Evolutionary conservation across 2,329 filamentous ascomycete species (phyloP), one percentile per base, ranked within the genome.

Genomic region (Sporothrix dimorphospora): DNA sequence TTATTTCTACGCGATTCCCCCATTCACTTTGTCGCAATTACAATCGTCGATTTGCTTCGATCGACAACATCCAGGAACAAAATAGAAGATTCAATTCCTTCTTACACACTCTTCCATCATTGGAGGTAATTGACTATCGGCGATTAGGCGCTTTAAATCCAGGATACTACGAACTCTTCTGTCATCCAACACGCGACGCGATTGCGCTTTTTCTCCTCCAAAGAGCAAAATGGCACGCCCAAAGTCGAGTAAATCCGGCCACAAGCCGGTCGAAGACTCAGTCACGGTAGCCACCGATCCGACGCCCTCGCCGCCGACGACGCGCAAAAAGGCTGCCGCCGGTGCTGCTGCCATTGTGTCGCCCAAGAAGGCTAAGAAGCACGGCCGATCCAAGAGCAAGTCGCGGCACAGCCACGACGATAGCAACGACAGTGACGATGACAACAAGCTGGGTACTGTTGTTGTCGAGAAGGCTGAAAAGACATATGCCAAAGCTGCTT

Each of bases 291-390:
- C 68, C 5, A 38, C 49, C 5, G 66, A 69, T 21, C 14, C 42
- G n/a, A n/a, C 65, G 38, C 65, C 51, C n/a, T 67, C 68, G 30
- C 71, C 71, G 8, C 59, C 71, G 5, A 53, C 68, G 6, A 47
- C 67, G 51, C 72, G 69, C 24, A 24, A 45, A 34, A 65, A 57
- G 72, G 69, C 69, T 11, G 57, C 67, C n/a, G 66, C 57, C 19
- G 57, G 27, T 7, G 61, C 68, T 9, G 40, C 21, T 11, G 42
- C 24, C 4, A 34, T 12, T 16, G 9, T 11, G 53, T 38, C 66
- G 21, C 40, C 55, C 30, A 65, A 45, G 42, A 34, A 65, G 21
- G 55, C 38, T 19, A n/a, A 12, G 11, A 65, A 63, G 16, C 3
- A 30, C 14, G 38, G 38, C 47, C 66, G 34, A 19, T 14, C 66